Percentiles rank a stretch among this genome's conserved stretches.
Evolutionary conservation across 768 basidiomycete species (phyloP).

Genomic region (Lanmaoa rubissima): DNA sequence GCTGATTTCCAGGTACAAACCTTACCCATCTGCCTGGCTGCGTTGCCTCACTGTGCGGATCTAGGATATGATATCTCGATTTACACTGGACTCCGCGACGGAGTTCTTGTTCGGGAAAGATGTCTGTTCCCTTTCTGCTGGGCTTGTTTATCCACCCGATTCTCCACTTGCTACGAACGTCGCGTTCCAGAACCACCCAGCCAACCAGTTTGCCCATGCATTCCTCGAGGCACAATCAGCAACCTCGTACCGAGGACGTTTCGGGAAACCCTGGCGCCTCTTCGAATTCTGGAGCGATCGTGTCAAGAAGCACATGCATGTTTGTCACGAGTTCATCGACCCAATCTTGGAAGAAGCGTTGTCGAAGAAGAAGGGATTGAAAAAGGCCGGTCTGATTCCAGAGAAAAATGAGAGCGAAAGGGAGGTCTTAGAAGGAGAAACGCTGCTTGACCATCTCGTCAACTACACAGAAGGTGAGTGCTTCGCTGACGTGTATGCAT

Average conservation of each 20-base stretch:
- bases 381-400: conserved; percentile 21
- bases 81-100: conserved; percentile 59
- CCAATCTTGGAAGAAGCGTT: conserved; percentile 52
- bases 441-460: conserved; percentile 32
- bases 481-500: neutral
- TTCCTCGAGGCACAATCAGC: conserved; percentile 49
- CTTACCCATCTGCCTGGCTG: neutral
- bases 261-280: conserved; percentile 50
- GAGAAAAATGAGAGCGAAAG: conserved; percentile 7
- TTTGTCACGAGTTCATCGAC: conserved; percentile 51
- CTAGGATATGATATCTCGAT: conserved; percentile 53
- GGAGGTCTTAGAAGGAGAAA: conserved; percentile 24
- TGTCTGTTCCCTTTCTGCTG: conserved; percentile 45
- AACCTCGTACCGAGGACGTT: conserved; percentile 38
- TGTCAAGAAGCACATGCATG: conserved; percentile 42
- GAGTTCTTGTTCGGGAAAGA: conserved; percentile 55
- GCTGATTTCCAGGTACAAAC: conserved; percentile 54
- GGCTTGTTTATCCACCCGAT: conserved; percentile 46
- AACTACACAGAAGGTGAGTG: conserved; percentile 28
- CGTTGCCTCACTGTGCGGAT: neutral
- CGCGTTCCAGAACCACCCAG: conserved; percentile 28
- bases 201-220: conserved; percentile 45
- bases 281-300: conserved; percentile 52
- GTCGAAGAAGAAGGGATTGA: conserved; percentile 33
- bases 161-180: conserved; percentile 10